Evolutionary conservation across 495 filamentous ascomycete species (phyloP).

Genomic region (Parathielavia appendiculata): DNA sequence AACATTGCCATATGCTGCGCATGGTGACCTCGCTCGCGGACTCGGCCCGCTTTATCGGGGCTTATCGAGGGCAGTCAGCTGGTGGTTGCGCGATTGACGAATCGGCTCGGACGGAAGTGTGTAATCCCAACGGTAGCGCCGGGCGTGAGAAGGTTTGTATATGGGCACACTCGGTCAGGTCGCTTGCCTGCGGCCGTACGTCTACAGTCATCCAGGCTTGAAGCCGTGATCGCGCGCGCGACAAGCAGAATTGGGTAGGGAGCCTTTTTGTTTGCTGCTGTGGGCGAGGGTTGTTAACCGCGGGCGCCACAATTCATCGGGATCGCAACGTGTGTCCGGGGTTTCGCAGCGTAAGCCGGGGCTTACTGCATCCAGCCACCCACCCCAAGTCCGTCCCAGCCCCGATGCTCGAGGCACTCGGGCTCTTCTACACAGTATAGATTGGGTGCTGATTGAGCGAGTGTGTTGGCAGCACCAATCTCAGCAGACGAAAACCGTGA

Average conservation of each 20-base stretch:
- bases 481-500: neutral
- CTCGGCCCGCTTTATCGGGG: constrained; percentile 13
- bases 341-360: constrained; percentile 1
- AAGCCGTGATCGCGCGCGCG: neutral
- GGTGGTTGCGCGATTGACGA: neutral
- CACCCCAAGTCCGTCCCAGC: neutral
- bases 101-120: neutral
- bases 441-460: neutral
- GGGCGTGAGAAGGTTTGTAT: neutral
- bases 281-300: constrained; percentile 9
- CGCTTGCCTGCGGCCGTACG: neutral
- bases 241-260: constrained; percentile 16
- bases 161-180: neutral
- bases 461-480: neutral
- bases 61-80: constrained; percentile 9
- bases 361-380: neutral
- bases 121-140: neutral
- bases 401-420: neutral
- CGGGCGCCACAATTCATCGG: constrained; percentile 5
- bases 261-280: constrained; percentile 19
- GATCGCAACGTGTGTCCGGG: constrained; percentile 2
- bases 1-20: constrained; percentile 29
- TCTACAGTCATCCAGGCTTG: neutral
- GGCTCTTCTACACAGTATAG: neutral
- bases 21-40: constrained; percentile 26